These are phyloP conservation scores for Colletotrichum sp. DNA, from an alignment of 2,329 filamentous ascomycete species.

Conservation along the genomic window DNA sequence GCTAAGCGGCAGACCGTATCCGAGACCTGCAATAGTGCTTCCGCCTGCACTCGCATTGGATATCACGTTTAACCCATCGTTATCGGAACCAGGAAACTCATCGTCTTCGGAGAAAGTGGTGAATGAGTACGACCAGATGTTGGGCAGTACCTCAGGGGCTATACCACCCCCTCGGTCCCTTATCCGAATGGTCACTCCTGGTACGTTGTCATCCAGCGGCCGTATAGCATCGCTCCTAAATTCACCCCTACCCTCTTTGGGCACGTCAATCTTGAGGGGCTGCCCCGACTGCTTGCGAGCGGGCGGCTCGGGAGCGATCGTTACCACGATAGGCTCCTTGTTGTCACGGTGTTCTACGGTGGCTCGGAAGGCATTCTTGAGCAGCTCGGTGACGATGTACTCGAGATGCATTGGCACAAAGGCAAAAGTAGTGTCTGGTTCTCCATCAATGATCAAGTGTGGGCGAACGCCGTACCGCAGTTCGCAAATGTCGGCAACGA, in stretches of 20 bases:
- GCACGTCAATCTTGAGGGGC: slow-evolving; percentile 36
- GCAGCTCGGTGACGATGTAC: slow-evolving; percentile 94
- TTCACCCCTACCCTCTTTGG: slow-evolving; percentile 42
- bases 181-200: slow-evolving; percentile 93
- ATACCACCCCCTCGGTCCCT: slow-evolving; percentile 96
- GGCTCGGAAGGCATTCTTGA: slow-evolving; percentile 96
- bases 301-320: slow-evolving; percentile 76
- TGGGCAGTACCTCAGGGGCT: slow-evolving; percentile 77
- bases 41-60: slow-evolving; percentile 73
- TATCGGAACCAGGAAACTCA: slow-evolving; percentile 45
- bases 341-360: slow-evolving; percentile 85
- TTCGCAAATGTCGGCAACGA: slow-evolving; percentile 96
- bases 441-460: slow-evolving; percentile 79
- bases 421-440: slow-evolving; percentile 86
- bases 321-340: slow-evolving; percentile 85
- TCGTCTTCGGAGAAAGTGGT: slow-evolving; percentile 82
- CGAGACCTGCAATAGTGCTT: slow-evolving; percentile 89
- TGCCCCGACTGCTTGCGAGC: slow-evolving; percentile 30
- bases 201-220: slow-evolving; percentile 68
- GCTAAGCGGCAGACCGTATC: slow-evolving; percentile 89
- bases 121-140: slow-evolving; percentile 97
- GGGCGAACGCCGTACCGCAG: slow-evolving; percentile 92
- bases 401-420: slow-evolving; percentile 96
- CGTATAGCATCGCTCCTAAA: slow-evolving; percentile 54
- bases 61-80: slow-evolving; percentile 77